Conservation (phyloP, 768 basidiomycete genomes). For the Trametes punicea region DNA sequence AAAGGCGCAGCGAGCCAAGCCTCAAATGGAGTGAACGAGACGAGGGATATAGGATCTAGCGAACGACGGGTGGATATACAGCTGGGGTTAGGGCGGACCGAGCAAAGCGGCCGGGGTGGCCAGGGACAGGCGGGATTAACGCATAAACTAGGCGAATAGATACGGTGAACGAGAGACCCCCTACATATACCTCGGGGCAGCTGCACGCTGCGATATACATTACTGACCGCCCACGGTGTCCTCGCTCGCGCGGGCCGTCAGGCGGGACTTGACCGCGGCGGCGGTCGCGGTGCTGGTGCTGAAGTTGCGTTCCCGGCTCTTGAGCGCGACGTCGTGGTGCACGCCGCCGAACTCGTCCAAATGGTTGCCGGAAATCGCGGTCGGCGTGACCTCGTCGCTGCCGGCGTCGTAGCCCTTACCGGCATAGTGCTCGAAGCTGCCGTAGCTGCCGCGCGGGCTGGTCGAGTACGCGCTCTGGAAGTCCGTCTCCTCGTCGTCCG, state of each 20-base stretch:
- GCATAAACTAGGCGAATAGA: conserved; percentile 23
- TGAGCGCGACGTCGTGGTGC: conserved; percentile 22
- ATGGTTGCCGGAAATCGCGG: conserved; percentile 22
- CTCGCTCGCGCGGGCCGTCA: conserved; percentile 35
- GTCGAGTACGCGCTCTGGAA: conserved; percentile 85
- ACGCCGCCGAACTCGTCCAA: conserved; percentile 32
- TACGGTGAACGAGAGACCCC: conserved; percentile 14
- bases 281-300: conserved; percentile 52
- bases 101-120: neutral
- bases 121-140: conserved; percentile 8
- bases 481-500: conserved; percentile 80
- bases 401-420: conserved; percentile 14
- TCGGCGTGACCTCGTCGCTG: conserved; percentile 27
- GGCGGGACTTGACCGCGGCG: conserved; percentile 31
- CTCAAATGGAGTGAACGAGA: neutral
- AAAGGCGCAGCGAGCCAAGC: conserved; percentile 4
- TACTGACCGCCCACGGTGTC: conserved; percentile 33
- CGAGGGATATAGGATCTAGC: neutral
- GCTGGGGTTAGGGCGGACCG: neutral
- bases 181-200: conserved; percentile 20
- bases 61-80: conserved; percentile 4
- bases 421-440: conserved; percentile 37
- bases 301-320: conserved; percentile 51
- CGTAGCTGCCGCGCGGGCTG: conserved; percentile 67
- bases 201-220: neutral